Evolutionary conservation across 768 basidiomycete species (phyloP), one percentile per base, ranked within the genome.

Genomic region (Pulveroboletus frians): DNA sequence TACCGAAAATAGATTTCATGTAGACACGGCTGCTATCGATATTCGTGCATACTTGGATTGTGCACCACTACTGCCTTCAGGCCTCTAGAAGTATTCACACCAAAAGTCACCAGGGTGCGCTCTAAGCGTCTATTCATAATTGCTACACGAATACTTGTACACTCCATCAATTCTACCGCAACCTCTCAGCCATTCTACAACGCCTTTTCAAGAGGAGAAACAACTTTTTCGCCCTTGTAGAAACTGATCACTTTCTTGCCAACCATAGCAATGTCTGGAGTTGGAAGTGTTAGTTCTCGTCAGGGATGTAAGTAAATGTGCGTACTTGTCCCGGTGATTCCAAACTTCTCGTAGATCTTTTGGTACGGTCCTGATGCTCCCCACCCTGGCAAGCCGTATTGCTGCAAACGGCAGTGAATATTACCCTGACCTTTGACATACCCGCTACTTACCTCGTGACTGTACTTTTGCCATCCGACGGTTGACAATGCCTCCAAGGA

Each of bases 311-410:
- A 43, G 20, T 40, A 30, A 30, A 20, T 46, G 26, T 43, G 76
- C 81, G 44, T 69, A 86, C 82, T 86, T 39, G 77, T 65, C 13
- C 83, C 85, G 32, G 90, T 92, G 64, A 92, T 79, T 37, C 88
- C 89, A 59, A 91, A 88, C 70, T 91, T 89, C 73, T 88, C 87
- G 67, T 96, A 96, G 11, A 94, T 86, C 73, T 92, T 79, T 69
- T 83, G 77, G 65, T 90, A 92, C 10, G 93, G 92, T 46, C 87
- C 92, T 17, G 92, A 94, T 14, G 89, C 83, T 64, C 92, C 92
- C 86, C 88, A 96, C 30, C 75, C 76, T 31, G 71, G 59, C 50
- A 89, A 66, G 61, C 88, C 88, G 52, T 74, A 88, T 76, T 88
- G 86, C 77, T 81, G 58, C 10, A 55, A 17, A 47, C 31, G 23